phyloP scores from a whole-genome alignment of 768 basidiomycete species.

The Kwoniella botswanensis region DNA sequence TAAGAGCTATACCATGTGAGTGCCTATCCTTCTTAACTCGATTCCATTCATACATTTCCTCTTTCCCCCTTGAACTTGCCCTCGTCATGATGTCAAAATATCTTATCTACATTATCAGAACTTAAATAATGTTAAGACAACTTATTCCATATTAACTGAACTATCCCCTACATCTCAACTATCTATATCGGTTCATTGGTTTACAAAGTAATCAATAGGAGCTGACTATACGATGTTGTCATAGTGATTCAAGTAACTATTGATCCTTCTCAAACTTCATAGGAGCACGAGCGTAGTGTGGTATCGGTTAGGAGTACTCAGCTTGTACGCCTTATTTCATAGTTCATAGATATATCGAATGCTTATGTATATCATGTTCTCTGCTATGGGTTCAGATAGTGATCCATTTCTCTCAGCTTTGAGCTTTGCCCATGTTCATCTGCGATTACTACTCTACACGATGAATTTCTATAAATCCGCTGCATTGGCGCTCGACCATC shows the following conservation, averaged over 20 bases:
- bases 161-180: constrained; percentile 4
- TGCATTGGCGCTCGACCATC: constrained; percentile 76
- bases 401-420: not conserved
- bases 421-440: not conserved
- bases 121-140: constrained; percentile 35
- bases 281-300: too few species aligned
- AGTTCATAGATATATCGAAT: not conserved
- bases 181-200: too few species aligned
- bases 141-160: constrained; percentile 40
- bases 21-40: not conserved
- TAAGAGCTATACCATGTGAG: too few species aligned
- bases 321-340: constrained; percentile 24
- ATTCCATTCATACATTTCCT: not conserved
- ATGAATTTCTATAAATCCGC: constrained; percentile 99
- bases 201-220: too few species aligned
- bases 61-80: not conserved
- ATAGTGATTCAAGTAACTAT: too few species aligned
- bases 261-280: too few species aligned
- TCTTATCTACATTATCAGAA: constrained; percentile 60
- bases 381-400: not conserved
- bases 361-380: constrained; percentile 5
- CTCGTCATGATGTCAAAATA: constrained; percentile 42
- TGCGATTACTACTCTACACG: not conserved
- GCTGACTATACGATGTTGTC: too few species aligned
- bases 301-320: not conserved